Base-by-base conservation (phyloP, 2,329 filamentous ascomycete genomes). In the Fusarium aywerte region DNA sequence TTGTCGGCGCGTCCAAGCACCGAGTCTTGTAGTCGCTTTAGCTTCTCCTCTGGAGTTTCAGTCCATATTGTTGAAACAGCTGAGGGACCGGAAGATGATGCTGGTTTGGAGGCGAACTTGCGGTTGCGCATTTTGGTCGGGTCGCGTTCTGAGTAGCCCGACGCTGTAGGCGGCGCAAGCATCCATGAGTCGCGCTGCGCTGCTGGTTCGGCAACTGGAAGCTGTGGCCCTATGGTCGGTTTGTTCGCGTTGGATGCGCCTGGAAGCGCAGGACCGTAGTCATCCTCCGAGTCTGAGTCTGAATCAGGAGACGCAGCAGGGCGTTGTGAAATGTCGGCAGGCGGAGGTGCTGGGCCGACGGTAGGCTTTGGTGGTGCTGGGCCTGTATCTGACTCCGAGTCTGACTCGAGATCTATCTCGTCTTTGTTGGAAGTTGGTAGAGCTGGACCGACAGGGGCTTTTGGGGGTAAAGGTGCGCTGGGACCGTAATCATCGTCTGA, bases 11-110 rank as follows among this genome's bases (percentile, higher is more conserved):
- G 87, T 1, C 94, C 94, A 70, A 97, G 85, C 12, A 97, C 91
- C 52, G 96, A 88, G 76, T 97, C 89, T 71, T 91, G 89, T 21
- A 97, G 80, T 36, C 92, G 85, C 77, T 90, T 89, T 58, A 92
- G 87, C 77, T 96, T 97, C 79, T 97, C 87, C 76, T 95, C 92
- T 0, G 93, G 92, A 10, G 93, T 97, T 78, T 98, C 95, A 1
- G 92, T 94, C 95, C 95, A 98, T 40, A 95, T 88, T 21, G 87
- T 88, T 74, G 87, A 85, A 43, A 92, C 84, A 6, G 76, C 78
- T 11, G 73, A 64, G 11, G 69, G 70, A 11, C 71, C 63, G 1
- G 76, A 72, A 5, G 76, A 75, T 4, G 80, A 77, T 15, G 81
- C 77, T 13, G 81, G 80, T 5, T 86, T 85, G 35, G 90, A 91